Evolutionary conservation across 169 alveolate genomes (phyloP), one percentile per base, ranked within the genome.

Genomic region (Neospora caninum): DNA sequence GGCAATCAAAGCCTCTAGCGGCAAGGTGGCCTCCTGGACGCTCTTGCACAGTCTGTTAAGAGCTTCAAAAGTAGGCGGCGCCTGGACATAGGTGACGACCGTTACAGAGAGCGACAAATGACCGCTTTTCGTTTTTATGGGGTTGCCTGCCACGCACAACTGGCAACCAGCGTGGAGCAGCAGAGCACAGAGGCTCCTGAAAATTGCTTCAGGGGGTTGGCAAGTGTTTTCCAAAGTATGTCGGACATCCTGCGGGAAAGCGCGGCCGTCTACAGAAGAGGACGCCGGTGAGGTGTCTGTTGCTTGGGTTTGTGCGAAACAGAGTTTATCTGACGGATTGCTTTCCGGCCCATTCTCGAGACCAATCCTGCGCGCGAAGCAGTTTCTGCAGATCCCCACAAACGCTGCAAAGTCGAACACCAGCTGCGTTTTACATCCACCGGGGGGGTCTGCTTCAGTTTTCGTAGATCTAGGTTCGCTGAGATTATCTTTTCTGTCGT

Each of bases 1-100:
- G 31, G 31, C 45, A 16, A 9, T 25, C 41, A 78, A 34, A 38
- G 34, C 34, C 34, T 78, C 87, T 34, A 25, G 87, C 31, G 87
- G 45, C 87, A 78, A 34, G 53, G 31, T 22, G 39, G 45, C 53
- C 41, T 27, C 43, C 53, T 31, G 45, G 34, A 78, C 87, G 31
- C 41, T 20, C 29, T 78, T 78, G 45, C 87, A 78, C 27, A 78
- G 87, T 20, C 87, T 22, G 43, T 34, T 38, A 22, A 78, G 87
- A 10, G 87, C 87, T 16, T 78, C 87, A 45, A 31, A 78, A 31
- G 87, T 34, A 20, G 87, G 87, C 87, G 87, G 87, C 34, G 87
- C 87, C 87, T 39, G 9, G 45, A 78, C 29, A 34, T 16, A 34
- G 16, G 87, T 78, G 43, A 78, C 87, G 87, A 78, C 25, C 27